Conservation (phyloP, 2,329 filamentous ascomycete species). For the Alternaria gaisen region DNA sequence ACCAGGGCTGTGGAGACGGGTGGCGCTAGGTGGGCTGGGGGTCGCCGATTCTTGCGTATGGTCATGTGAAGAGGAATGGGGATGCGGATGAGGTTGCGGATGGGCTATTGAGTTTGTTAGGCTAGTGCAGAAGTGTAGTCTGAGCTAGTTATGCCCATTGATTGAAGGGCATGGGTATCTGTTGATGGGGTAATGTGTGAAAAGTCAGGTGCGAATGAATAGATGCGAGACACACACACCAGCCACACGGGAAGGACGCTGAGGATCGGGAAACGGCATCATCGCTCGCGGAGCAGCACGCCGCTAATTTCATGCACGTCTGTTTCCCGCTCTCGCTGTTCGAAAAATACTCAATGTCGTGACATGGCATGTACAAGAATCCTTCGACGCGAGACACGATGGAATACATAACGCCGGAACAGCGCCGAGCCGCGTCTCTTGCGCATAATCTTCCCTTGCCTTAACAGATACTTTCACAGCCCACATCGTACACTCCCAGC, state of each 20-base stretch:
- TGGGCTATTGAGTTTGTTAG: constrained; percentile 3
- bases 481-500: constrained; percentile 1
- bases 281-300: constrained; percentile 1
- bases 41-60: constrained; percentile 3
- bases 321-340: background rate
- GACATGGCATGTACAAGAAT: background rate
- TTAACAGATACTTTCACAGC: background rate
- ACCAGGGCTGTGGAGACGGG: constrained; percentile 19
- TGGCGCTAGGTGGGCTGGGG: constrained; percentile 11
- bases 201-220: background rate
- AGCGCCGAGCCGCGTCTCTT: constrained; percentile 6
- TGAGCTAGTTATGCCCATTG: background rate
- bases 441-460: constrained; percentile 2
- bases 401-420: constrained; percentile 1
- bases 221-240: background rate
- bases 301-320: background rate
- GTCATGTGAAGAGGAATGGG: constrained; percentile 5
- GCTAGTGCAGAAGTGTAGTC: background rate
- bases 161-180: background rate
- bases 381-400: background rate
- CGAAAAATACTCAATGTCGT: background rate
- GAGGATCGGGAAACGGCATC: background rate
- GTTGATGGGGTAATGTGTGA: background rate
- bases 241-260: background rate
- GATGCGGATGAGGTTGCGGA: constrained; percentile 8